Percentiles rank a stretch among this genome's conserved stretches.
These are phyloP conservation scores for Fusarium chuoi DNA, from an alignment of 2,329 filamentous ascomycete genomes.

Conservation along the genomic window DNA sequence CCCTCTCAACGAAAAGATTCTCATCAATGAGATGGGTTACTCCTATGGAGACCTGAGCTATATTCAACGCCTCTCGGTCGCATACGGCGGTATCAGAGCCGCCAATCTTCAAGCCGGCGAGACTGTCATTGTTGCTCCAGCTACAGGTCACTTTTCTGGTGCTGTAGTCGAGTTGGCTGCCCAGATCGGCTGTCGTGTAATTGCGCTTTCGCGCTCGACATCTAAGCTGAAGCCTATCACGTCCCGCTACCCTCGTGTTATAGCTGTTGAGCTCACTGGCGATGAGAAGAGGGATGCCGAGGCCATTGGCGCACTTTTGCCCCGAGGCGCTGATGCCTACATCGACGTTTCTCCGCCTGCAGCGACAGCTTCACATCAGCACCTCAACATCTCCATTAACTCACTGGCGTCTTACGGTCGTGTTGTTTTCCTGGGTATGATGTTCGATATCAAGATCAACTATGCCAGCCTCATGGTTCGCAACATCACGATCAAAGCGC, in stretches of 20 bases:
- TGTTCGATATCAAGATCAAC: conserved; percentile 25
- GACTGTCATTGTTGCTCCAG: conserved; percentile 26
- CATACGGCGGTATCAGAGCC: conserved; percentile 20
- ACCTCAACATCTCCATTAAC: conserved; percentile 5
- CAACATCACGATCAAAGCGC: conserved; percentile 21
- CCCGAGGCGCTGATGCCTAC: conserved; percentile 19
- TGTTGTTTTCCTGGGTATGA: conserved; percentile 12
- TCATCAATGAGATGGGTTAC: conserved; percentile 21
- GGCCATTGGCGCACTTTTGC: not conserved
- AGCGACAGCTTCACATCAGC: conserved; percentile 12
- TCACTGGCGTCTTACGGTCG: not conserved
- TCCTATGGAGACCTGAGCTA: conserved; percentile 28
- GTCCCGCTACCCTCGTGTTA: not conserved
- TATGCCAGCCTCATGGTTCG: conserved; percentile 15
- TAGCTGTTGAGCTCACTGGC: conserved; percentile 12
- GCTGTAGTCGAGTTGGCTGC: conserved; percentile 24
- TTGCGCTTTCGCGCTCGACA: conserved; percentile 20
- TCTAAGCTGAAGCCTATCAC: conserved; percentile 18
- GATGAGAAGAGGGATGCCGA: conserved; percentile 11
- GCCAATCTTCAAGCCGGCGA: conserved; percentile 12
- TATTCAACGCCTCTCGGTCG: conserved; percentile 26
- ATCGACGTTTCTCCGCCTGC: conserved; percentile 31
- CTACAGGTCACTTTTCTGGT: conserved; percentile 33
- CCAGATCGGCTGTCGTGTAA: conserved; percentile 31
- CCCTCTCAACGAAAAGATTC: conserved; percentile 7